Evolutionary conservation across 225 moss, liverwort and hornwort species (phyloP).

Genomic region (Pseudisothecium myosuroides): DNA sequence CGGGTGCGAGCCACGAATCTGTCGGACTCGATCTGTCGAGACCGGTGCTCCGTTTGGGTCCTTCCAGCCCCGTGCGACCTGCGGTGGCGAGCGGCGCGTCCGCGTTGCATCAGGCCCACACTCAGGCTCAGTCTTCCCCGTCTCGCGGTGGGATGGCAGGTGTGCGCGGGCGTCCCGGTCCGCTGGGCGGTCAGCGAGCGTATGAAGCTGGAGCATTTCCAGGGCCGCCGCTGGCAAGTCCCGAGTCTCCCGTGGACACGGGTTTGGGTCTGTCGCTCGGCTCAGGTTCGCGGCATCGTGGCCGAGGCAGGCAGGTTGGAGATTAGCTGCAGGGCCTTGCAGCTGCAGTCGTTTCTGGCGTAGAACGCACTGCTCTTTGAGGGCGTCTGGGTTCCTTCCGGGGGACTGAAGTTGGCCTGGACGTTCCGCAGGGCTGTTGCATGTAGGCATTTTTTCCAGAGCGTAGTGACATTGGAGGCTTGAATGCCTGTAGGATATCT

Average conservation of each 20-base stretch:
- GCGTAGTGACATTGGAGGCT: conserved; percentile 8
- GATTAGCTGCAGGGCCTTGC: neutral
- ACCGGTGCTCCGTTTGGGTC: neutral
- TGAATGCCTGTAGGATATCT: neutral
- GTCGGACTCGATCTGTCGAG: neutral
- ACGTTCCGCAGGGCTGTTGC: neutral
- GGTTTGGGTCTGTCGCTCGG: conserved; percentile 41
- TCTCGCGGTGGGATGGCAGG: neutral
- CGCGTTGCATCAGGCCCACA: neutral
- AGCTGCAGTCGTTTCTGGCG: neutral
- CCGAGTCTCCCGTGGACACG: conserved; percentile 22
- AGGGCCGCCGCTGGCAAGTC: neutral
- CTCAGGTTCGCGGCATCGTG: neutral
- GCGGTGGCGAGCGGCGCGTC: neutral
- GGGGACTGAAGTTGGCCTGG: neutral
- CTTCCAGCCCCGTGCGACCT: neutral
- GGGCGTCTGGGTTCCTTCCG: neutral
- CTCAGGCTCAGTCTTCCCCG: neutral
- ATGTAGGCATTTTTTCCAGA: neutral
- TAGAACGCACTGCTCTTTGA: neutral
- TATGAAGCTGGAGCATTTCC: conserved; percentile 4
- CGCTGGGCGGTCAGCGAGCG: neutral
- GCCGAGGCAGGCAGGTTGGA: neutral
- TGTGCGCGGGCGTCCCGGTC: neutral
- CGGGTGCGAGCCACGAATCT: neutral